A percentile compares a stretch with the other conserved stretches of the same genome.
These are phyloP conservation scores for Pseudocercospora cruenta DNA, from an alignment of 2,329 filamentous ascomycete genomes.

Conservation along the genomic window DNA sequence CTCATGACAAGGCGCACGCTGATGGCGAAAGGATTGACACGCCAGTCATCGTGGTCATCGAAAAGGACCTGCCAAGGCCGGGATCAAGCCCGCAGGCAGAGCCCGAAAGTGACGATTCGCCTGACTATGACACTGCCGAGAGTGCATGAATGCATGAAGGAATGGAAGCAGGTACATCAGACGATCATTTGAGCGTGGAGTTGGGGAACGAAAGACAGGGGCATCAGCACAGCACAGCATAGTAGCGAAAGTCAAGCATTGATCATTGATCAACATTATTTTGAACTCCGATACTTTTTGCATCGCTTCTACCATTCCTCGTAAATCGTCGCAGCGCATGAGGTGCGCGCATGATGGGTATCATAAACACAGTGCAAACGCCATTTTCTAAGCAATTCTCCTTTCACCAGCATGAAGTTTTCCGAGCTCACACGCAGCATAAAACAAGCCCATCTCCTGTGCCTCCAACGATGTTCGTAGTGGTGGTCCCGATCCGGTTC, in stretches of 20 bases:
- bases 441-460: no score
- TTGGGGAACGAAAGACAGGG: neutral
- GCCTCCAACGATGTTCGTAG: no score
- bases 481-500: no score
- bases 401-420: no score
- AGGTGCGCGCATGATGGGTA: neutral
- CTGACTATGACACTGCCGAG: neutral
- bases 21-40: neutral
- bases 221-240: neutral
- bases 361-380: no score
- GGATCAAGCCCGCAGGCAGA: neutral
- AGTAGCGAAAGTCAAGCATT: neutral
- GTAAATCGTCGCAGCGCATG: neutral
- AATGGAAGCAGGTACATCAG: neutral
- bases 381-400: no score
- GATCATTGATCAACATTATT: no score
- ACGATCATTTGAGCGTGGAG: neutral
- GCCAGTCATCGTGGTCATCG: neutral
- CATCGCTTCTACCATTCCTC: no score
- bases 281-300: no score
- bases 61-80: no score
- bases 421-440: neutral
- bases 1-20: neutral
- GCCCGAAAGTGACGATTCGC: neutral
- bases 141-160: neutral